Base-by-base conservation (phyloP, 495 filamentous ascomycete species). In the Penicillium turbatum region DNA sequence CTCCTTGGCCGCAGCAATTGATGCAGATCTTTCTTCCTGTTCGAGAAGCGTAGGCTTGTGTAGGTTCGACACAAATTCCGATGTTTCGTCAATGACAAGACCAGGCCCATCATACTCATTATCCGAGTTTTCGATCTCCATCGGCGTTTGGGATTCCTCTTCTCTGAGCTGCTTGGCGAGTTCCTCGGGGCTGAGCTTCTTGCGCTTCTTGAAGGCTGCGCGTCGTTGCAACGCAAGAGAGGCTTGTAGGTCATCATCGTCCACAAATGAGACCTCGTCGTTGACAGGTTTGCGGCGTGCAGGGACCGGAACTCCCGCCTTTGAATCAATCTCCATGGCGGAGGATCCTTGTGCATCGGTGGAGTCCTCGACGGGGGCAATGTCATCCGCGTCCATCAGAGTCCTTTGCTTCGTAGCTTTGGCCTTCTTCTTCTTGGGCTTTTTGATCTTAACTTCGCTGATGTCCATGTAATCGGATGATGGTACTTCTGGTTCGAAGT, bases 191-290 rank as follows among this genome's bases (percentile, higher is more conserved):
- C 85, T 81, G 31, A 79, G 75, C 67, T 82, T 87, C 75, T 92
- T 95, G 21, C 92, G 84, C 71, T 95, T 97, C 68, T 95, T 97
- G 31, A 97, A 77, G 0, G 90, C 91, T 15, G 82, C 80, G 48
- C 85, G 81, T 60, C 93, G 80, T 63, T 96, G 90, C 13, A 80
- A 74, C 2, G 93, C 87, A 30, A 98, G 77, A 1, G 86, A 85
- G 12, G 89, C 83, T 70, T 97, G 92, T 0, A 98, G 78, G 59
- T 96, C 91, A 24, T 97, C 93, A 60, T 97, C 93, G 62, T 97
- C 93, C 3, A 87, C 83, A 60, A 97, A 88, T 0, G 82, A 83
- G 3, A 84, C 71, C 45, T 89, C 58, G 42, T 90, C 77, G 37
- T 81, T 80, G 30, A 78, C 74, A 31, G 81, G 75, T 65, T 90